Base-by-base conservation (phyloP, 805 yeast genomes). In the Kluyveromyces wickerhamii region DNA sequence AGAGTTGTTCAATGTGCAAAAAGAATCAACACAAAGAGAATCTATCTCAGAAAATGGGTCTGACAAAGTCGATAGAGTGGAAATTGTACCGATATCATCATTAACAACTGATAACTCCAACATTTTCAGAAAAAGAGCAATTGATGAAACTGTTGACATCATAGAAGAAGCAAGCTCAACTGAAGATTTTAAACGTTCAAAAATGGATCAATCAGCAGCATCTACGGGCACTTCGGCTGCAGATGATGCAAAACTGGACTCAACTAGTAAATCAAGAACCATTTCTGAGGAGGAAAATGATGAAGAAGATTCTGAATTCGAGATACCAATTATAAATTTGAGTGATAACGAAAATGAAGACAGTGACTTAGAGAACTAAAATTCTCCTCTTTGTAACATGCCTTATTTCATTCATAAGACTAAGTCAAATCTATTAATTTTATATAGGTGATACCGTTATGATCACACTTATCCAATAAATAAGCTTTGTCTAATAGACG, bases 311-410 rank as follows among this genome's bases (percentile, higher is more conserved):
- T 51, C 56, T 13, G 60, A 54, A 19, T 44, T 54, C 22, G 61
- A 51, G 32, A 55, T 54, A 21, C 62, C 62, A n/a, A 51, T 43
- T 13, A 39, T 51, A 9, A 39, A 47, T 11, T 12, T 51, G 11
- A 45, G 49, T 19, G 51, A 43, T 10, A 48, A 47, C 24, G 51
- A 47, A 7, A 48, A 43, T 7, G 34, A 34, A 13, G 23, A 14
- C 26, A 7, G n/a, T n/a, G n/a, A n/a, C n/a, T n/a, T n/a, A n/a
- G n/a, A n/a, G n/a, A n/a, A n/a, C n/a, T n/a, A n/a, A n/a, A n/a
- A n/a, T n/a, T 13, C 13, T 20, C 14, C 14, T 18, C 17, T 14
- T 16, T 9, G 6, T 10, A 19, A 29, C n/a, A 29, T 7, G 9
- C n/a, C 5, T 29, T 18, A 11, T 10, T 10, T 18, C 24, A 29